These are phyloP conservation scores for Linnemannia elongata DNA, from an alignment of 192 early-diverging fungal genomes.

Conservation along the genomic window DNA sequence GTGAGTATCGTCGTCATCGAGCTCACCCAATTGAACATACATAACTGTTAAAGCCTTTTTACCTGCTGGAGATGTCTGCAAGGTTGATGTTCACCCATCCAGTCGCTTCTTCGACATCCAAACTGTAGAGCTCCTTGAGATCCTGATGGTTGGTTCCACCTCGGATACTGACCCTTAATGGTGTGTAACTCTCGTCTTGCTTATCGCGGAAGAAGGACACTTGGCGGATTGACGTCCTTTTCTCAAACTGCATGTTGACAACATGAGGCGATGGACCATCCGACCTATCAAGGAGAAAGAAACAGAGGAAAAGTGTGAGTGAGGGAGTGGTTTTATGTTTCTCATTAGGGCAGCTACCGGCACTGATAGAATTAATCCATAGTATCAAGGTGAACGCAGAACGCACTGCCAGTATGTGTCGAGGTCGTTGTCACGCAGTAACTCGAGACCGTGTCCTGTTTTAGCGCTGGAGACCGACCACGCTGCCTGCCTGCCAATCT, in stretches of 20 bases:
- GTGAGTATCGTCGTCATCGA: background rate
- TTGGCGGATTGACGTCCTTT: constrained; percentile 70
- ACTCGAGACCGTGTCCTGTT: constrained; percentile 69
- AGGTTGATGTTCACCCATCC: constrained; percentile 82
- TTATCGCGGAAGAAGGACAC: constrained; percentile 78
- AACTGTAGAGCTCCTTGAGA: constrained; percentile 68
- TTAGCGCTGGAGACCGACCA: constrained; percentile 81
- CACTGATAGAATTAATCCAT: constrained; percentile 9
- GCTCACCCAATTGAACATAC: background rate
- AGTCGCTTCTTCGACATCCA: constrained; percentile 69
- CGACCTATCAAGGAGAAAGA: constrained; percentile 63
- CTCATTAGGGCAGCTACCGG: too few species aligned
- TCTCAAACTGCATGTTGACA: constrained; percentile 79
- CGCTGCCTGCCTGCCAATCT: constrained; percentile 71
- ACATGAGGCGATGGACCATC: constrained; percentile 81
- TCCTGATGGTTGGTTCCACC: constrained; percentile 78
- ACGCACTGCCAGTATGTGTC: constrained; percentile 89
- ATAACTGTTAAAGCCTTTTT: background rate
- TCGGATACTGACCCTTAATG: constrained; percentile 71
- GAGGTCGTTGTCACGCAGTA: constrained; percentile 74
- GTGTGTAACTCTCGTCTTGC: constrained; percentile 90
- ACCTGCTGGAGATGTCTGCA: constrained; percentile 56
- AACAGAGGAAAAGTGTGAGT: background rate
- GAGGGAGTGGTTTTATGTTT: too few species aligned
- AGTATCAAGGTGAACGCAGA: too few species aligned